Evolutionary conservation across 176 grass and related monocot species (phyloP), one percentile per base, ranked within the genome.

Genomic region (Otatea glauca): DNA sequence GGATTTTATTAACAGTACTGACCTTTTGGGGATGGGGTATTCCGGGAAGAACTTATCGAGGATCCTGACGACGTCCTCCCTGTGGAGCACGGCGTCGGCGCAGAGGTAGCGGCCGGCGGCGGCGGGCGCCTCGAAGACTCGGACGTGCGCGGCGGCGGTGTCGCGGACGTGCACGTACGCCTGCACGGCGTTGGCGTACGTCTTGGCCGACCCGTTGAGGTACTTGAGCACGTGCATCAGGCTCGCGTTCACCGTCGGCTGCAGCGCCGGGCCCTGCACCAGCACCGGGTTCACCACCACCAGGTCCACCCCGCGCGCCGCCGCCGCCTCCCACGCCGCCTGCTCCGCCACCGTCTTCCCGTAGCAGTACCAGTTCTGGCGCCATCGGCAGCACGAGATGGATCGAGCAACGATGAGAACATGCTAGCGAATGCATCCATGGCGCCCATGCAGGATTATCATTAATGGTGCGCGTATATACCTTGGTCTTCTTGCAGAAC

Each of bases 311-410:
- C 90, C 83, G 2, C 69, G 67, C 84, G 80, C 77, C 81, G 81
- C 71, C 78, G 92, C 92, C 68, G 16, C 65, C 68, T 90, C 85
- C 92, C 92, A 90, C n/a, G 89, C 92, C 82, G 83, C 89, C 62
- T 51, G 72, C 83, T 97, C 94, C 74, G 94, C 90, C 73, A 48
- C 83, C n/a, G 85, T 71, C 86, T 97, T 97, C 6, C 92, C 92
- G 78, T 94, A 97, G 81, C 94, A 97, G 63, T 97, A 97, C 92
- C 94, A 97, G 74, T 97, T 97, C 78, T 94, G 75, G 7, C 4
- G n/a, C 14, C 9, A 23, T 12, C 3, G 5, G 4, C 18, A 21
- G 1, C 8, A 58, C 21, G 55, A 21, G 20, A 59, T 59, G 7
- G 17, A 29, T 51, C 47, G 12, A 16, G 25, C 4, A 55, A 32